Evolutionary conservation across 208 protist genomes (phyloP).

Genomic region (Crithidia bombi): DNA sequence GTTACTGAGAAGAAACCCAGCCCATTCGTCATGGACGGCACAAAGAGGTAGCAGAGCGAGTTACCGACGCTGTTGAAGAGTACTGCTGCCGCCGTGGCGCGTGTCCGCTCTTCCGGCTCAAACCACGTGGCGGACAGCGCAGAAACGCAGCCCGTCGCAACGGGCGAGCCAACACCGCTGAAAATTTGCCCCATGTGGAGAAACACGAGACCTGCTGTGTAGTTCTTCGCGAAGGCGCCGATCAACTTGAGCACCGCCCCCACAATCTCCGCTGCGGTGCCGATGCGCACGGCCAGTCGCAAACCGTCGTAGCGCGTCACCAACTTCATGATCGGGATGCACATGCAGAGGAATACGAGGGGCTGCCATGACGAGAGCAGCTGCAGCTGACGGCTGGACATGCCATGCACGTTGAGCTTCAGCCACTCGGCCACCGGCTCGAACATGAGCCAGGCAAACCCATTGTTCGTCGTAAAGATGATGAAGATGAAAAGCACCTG

Average conservation of each 20-base stretch:
- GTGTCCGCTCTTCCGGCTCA: constrained; percentile 76
- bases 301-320: constrained; percentile 80
- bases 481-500: constrained; percentile 82
- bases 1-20: constrained; percentile 64
- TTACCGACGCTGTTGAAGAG: constrained; percentile 87
- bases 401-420: constrained; percentile 64
- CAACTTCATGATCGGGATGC: constrained; percentile 78
- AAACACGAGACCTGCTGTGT: constrained; percentile 60
- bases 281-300: constrained; percentile 69
- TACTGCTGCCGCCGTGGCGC: constrained; percentile 79
- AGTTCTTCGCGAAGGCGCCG: constrained; percentile 45
- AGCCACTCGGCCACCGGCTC: constrained; percentile 81
- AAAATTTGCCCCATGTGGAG: constrained; percentile 86
- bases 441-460: constrained; percentile 90
- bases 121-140: constrained; percentile 89
- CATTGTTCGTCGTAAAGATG: constrained; percentile 86
- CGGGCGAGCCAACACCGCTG: constrained; percentile 84
- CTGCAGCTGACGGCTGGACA: constrained; percentile 59
- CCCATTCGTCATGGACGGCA: constrained; percentile 64
- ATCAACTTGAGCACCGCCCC: constrained; percentile 75
- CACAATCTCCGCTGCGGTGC: constrained; percentile 60
- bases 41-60: constrained; percentile 78
- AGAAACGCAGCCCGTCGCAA: constrained; percentile 77
- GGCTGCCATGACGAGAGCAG: constrained; percentile 88
- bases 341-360: constrained; percentile 71